A percentile compares a stretch with the other conserved stretches of the same genome.
Evolutionary conservation across 176 grass and related monocot species (phyloP).

Genomic region (Zizania latifolia): DNA sequence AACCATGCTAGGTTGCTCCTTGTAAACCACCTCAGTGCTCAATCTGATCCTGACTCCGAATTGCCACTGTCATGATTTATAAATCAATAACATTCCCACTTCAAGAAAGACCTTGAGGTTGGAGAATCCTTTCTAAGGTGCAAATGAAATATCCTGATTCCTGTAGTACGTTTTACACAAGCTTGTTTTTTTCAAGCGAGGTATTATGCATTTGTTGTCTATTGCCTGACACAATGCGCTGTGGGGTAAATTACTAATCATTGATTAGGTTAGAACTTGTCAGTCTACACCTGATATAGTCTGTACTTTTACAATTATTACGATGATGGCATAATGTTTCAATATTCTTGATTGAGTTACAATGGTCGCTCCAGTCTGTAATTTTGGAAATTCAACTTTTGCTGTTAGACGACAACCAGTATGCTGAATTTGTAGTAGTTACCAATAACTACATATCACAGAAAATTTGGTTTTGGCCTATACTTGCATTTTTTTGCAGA

Average conservation of each 20-base stretch:
- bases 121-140: neutral
- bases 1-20: constrained; percentile 82
- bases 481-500: neutral
- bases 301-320: neutral
- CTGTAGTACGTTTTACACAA: neutral
- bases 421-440: neutral
- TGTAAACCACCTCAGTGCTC: constrained; percentile 49
- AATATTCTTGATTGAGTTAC: neutral
- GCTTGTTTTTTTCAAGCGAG: neutral
- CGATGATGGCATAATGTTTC: neutral
- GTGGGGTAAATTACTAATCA: no score
- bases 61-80: constrained; percentile 8
- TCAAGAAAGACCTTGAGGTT: constrained; percentile 3
- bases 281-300: neutral
- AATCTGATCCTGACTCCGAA: constrained; percentile 22
- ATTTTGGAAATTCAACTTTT: neutral
- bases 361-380: neutral
- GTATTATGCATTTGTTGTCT: neutral
- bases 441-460: neutral
- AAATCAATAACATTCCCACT: neutral
- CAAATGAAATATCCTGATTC: constrained; percentile 11
- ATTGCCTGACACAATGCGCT: constrained; percentile 6
- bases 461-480: neutral
- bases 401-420: neutral
- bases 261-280: neutral